A percentile compares a stretch with the other conserved stretches of the same genome.
Conservation (phyloP, 2,329 filamentous ascomycete genomes). For the Xylaria arbuscula region DNA sequence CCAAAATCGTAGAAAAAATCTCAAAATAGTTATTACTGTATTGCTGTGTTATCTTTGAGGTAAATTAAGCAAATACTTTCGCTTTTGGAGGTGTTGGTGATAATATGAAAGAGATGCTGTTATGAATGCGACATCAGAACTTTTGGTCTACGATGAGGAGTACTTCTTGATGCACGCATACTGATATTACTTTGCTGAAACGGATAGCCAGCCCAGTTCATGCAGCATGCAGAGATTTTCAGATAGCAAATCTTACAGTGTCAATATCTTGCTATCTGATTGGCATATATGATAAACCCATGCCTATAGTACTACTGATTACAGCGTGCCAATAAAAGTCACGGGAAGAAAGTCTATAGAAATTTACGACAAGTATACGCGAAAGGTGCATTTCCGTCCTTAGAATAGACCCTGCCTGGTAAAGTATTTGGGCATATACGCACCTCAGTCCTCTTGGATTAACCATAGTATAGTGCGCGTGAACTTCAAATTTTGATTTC, state of each 20-base stretch:
- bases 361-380: background rate
- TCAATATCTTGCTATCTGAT: background rate
- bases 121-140: too few relatives aligned
- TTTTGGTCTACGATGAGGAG: too few relatives aligned
- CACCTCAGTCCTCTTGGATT: background rate
- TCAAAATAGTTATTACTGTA: too few relatives aligned
- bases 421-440: background rate
- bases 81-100: too few relatives aligned
- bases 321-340: background rate
- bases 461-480: background rate
- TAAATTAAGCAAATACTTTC: too few relatives aligned
- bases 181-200: background rate
- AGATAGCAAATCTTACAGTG: background rate
- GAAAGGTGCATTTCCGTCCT: constrained; percentile 13
- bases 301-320: constrained; percentile 14
- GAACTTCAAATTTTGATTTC: background rate
- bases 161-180: too few relatives aligned
- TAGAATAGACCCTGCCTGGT: background rate
- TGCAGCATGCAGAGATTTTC: background rate
- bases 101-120: too few relatives aligned
- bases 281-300: background rate
- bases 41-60: too few relatives aligned
- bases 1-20: too few relatives aligned
- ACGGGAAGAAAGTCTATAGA: background rate
- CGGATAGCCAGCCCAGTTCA: background rate